Percentiles rank a stretch among this genome's conserved stretches.
phyloP scores from a whole-genome alignment of 176 grass and related monocot species.

The Chrysopogon serrulatus region DNA sequence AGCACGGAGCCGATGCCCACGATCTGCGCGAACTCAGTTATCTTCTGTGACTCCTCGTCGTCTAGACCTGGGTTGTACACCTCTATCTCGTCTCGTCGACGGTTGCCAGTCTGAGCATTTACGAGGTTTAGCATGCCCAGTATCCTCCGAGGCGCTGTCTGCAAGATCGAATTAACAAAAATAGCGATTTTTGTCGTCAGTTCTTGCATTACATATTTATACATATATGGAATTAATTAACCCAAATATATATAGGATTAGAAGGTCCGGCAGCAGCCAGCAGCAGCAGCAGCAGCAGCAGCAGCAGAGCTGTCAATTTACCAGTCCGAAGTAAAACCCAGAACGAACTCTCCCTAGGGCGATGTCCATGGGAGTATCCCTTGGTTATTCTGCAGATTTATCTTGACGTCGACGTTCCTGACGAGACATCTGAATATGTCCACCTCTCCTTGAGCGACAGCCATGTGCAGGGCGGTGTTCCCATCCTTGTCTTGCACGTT shows the following conservation, averaged over 20 bases:
- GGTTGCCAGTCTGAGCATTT: neutral
- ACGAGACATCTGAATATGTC: neutral
- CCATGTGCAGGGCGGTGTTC: slow-evolving; percentile 37
- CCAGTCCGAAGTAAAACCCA: slow-evolving; percentile 14
- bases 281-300: neutral
- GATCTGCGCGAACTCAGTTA: slow-evolving; percentile 30
- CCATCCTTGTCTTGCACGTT: slow-evolving; percentile 41
- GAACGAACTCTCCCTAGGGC: neutral
- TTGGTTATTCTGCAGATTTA: neutral
- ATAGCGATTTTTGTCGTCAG: too few species aligned
- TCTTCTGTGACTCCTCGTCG: neutral
- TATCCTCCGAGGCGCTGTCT: neutral
- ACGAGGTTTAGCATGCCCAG: neutral
- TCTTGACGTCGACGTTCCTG: neutral
- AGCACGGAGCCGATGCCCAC: slow-evolving; percentile 36
- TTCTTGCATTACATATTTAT: too few species aligned
- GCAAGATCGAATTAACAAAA: neutral
- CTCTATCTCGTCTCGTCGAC: neutral
- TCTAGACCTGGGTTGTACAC: neutral
- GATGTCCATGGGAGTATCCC: slow-evolving; percentile 23
- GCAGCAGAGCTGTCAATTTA: neutral
- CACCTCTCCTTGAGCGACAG: neutral
- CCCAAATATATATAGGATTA: too few species aligned
- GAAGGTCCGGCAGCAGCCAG: too few species aligned
- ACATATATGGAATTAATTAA: too few species aligned